phyloP scores from a whole-genome alignment of 768 basidiomycete genomes.

The Amanita polypyramis region DNA sequence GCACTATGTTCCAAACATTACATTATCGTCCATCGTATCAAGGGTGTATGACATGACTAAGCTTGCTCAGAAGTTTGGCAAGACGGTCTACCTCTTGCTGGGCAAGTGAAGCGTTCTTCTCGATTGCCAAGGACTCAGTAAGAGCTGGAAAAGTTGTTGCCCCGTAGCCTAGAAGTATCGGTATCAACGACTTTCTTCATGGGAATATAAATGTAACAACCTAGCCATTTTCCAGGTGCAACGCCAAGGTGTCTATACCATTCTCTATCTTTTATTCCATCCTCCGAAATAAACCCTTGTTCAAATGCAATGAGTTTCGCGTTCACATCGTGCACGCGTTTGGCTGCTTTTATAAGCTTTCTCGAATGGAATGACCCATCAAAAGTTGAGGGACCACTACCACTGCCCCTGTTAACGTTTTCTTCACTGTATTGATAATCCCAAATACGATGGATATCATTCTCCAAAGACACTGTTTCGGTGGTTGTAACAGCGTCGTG shows the following conservation, averaged over 20 bases:
- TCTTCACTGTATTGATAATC: not conserved
- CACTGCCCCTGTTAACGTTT: not conserved
- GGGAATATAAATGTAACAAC: slow-evolving; percentile 25
- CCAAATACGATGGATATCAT: not conserved
- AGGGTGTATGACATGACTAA: slow-evolving; percentile 31
- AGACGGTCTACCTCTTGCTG: slow-evolving; percentile 51
- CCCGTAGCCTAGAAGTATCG: slow-evolving; percentile 58
- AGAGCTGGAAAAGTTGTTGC: slow-evolving; percentile 78
- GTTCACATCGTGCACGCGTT: slow-evolving; percentile 50
- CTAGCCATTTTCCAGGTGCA: slow-evolving; percentile 80
- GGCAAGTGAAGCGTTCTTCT: slow-evolving; percentile 52
- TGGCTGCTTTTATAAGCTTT: slow-evolving; percentile 44
- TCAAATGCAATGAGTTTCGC: slow-evolving; percentile 64
- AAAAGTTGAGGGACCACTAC: too few species aligned
- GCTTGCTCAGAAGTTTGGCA: slow-evolving; percentile 37
- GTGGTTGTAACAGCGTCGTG: slow-evolving; percentile 6
- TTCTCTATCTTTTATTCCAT: slow-evolving; percentile 68
- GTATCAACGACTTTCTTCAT: not conserved
- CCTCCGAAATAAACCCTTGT: slow-evolving; percentile 69
- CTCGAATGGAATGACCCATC: not conserved
- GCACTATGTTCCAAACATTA: not conserved
- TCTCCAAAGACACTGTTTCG: not conserved
- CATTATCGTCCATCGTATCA: slow-evolving; percentile 11
- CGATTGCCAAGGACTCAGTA: slow-evolving; percentile 65
- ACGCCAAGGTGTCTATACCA: slow-evolving; percentile 85